Evolutionary conservation across 1,284 basidiomycete genomes (phyloP).

Genomic region (Leccinum huronense): DNA sequence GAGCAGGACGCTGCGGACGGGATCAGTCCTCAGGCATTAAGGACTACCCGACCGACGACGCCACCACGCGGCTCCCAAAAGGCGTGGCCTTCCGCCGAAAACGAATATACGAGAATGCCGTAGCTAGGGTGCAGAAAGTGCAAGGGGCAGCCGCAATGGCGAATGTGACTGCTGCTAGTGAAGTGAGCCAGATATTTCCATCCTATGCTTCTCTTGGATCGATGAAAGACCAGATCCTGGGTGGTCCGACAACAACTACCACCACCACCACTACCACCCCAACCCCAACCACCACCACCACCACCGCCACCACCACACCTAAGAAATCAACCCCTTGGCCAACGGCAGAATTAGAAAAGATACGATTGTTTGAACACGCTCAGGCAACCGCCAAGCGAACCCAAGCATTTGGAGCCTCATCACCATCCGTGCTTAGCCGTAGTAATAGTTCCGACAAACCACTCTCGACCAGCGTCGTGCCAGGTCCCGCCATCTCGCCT

Average conservation of each 20-base stretch:
- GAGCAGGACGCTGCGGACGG: conserved; percentile 37
- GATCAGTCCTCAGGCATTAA: conserved; percentile 26
- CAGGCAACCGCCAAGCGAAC: conserved; percentile 53
- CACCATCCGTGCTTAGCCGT: conserved; percentile 31
- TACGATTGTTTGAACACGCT: conserved; percentile 64
- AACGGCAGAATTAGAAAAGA: conserved; percentile 72
- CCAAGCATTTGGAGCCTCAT: conserved; percentile 40
- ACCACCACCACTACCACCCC: background rate
- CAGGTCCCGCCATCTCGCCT: conserved; percentile 34
- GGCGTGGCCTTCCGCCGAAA: conserved; percentile 55
- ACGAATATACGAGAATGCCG: conserved; percentile 72
- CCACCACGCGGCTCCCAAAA: conserved; percentile 15
- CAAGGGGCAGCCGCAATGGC: conserved; percentile 45
- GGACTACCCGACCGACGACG: conserved; percentile 12
- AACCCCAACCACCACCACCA: background rate
- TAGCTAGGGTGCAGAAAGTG: conserved; percentile 55
- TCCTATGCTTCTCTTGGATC: background rate
- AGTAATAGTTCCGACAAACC: conserved; percentile 25
- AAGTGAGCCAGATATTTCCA: conserved; percentile 21
- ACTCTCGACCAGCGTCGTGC: conserved; percentile 5
- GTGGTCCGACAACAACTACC: conserved; percentile 9
- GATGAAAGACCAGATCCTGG: conserved; percentile 10
- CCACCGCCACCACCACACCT: conserved; percentile 14
- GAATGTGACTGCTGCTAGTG: conserved; percentile 28
- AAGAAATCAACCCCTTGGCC: conserved; percentile 45